Evolutionary conservation across 805 yeast species (phyloP).

Genomic region (Grigorovia humatica): DNA sequence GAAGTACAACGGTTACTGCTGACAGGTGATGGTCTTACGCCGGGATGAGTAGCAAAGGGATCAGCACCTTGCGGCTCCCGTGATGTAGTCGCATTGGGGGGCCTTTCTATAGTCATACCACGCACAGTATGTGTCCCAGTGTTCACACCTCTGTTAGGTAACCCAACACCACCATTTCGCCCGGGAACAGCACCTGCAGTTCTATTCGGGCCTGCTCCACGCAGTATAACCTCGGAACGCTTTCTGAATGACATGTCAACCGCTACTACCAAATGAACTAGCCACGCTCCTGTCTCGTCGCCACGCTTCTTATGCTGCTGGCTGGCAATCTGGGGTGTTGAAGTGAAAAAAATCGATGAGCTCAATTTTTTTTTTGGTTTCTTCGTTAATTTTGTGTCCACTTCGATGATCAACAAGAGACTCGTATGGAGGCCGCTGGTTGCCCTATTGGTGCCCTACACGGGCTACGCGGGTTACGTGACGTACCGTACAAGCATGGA

Average conservation of each 20-base stretch:
- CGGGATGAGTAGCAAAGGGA: slow-evolving; percentile 34
- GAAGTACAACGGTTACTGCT: slow-evolving; percentile 71
- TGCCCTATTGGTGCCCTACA: slow-evolving; percentile 36
- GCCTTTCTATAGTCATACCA: background rate
- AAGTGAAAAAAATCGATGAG: background rate
- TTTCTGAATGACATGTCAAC: slow-evolving; percentile 46
- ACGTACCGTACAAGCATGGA: slow-evolving; percentile 44
- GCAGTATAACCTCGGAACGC: slow-evolving; percentile 39
- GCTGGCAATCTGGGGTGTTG: background rate
- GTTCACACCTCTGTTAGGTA: slow-evolving; percentile 1
- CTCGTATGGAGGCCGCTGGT: background rate
- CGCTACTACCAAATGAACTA: too few species aligned
- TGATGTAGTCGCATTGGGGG: background rate
- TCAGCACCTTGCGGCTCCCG: background rate
- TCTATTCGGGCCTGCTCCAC: slow-evolving; percentile 6
- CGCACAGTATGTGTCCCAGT: background rate
- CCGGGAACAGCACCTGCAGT: slow-evolving; percentile 1
- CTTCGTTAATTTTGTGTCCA: too few species aligned
- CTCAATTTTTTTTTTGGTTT: background rate
- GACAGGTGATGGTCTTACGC: slow-evolving; percentile 60
- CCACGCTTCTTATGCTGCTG: too few species aligned
- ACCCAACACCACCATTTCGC: slow-evolving; percentile 1
- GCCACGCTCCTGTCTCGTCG: too few species aligned
- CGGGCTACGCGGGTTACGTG: slow-evolving; percentile 56
- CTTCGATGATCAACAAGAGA: background rate